Evolutionary conservation across 805 yeast genomes (phyloP).

Genomic region (Suhomyces tanzawaensis): DNA sequence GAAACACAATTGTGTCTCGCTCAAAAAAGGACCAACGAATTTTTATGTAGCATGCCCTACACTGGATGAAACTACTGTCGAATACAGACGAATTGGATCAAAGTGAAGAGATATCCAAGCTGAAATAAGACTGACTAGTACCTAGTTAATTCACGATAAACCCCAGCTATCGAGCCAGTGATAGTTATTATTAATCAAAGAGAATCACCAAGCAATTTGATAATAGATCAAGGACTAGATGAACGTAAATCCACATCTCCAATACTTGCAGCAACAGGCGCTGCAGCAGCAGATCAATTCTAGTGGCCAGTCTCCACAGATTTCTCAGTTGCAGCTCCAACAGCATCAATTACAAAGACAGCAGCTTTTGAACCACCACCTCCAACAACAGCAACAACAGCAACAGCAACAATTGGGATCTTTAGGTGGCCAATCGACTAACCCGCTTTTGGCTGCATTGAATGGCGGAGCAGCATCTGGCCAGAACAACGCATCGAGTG

Average conservation of each 20-base stretch:
- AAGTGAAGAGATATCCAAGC: no score
- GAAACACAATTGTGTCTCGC: slow-evolving; percentile 1
- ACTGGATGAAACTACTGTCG: no score
- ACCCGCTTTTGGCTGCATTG: slow-evolving; percentile 37
- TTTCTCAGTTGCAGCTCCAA: slow-evolving; percentile 29
- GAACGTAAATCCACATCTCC: slow-evolving; percentile 45
- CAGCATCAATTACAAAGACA: slow-evolving; percentile 36
- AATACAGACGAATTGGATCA: no score
- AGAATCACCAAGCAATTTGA: not conserved
- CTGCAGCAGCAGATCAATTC: slow-evolving; percentile 20
- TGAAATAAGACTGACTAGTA: no score
- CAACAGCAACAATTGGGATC: slow-evolving; percentile 13
- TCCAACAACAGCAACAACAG: slow-evolving; percentile 18
- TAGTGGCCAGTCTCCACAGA: slow-evolving; percentile 33
- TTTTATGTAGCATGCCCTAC: not conserved
- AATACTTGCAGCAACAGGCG: slow-evolving; percentile 35
- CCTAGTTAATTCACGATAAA: no score
- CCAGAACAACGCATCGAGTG: slow-evolving; percentile 13
- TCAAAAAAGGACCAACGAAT: slow-evolving; percentile 6
- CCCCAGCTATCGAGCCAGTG: no score
- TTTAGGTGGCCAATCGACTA: slow-evolving; percentile 20
- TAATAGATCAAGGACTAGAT: slow-evolving; percentile 13
- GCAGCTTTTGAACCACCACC: slow-evolving; percentile 31
- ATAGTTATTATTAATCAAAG: no score
- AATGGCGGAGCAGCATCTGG: slow-evolving; percentile 25